phyloP scores from a whole-genome alignment of 1,284 basidiomycete species.

The Somion occarium region DNA sequence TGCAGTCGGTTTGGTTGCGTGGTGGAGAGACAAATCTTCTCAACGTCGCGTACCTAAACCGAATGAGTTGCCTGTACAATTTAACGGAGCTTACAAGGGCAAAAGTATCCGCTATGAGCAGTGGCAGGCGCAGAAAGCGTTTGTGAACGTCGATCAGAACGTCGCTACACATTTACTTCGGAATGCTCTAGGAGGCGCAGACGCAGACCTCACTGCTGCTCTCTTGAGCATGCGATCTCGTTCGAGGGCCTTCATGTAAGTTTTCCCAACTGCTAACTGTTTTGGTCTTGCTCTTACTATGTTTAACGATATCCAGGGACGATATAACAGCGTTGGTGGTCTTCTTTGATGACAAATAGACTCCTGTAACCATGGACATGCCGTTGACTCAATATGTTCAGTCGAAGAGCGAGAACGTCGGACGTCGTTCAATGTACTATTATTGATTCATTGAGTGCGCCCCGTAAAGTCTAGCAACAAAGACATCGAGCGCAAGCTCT shows the following conservation, averaged over 20 bases:
- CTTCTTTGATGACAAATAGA: slow-evolving; percentile 17
- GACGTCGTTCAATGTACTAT: too few species aligned
- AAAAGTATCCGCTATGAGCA: slow-evolving; percentile 24
- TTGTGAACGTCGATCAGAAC: slow-evolving; percentile 42
- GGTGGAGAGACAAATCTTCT: slow-evolving; percentile 34
- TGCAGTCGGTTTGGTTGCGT: slow-evolving; percentile 50
- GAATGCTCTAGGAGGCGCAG: slow-evolving; percentile 58
- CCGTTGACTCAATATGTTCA: too few species aligned
- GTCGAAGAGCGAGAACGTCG: too few species aligned
- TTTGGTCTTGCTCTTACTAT: too few species aligned
- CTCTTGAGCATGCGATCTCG: slow-evolving; percentile 38
- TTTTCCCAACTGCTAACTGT: too few species aligned
- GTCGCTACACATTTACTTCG: slow-evolving; percentile 50
- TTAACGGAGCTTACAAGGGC: slow-evolving; percentile 13
- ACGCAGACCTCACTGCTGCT: slow-evolving; percentile 42
- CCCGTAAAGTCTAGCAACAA: too few species aligned
- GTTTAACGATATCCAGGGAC: slow-evolving; percentile 18
- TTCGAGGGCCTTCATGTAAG: slow-evolving; percentile 33
- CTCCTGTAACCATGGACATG: too few species aligned
- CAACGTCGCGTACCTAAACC: neutral
- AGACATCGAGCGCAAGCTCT: too few species aligned
- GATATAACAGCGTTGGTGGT: slow-evolving; percentile 23
- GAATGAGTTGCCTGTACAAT: slow-evolving; percentile 16
- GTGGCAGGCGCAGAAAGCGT: slow-evolving; percentile 39
- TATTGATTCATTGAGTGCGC: too few species aligned